Percentiles rank a stretch among this genome's conserved stretches.
phyloP scores from a whole-genome alignment of 768 basidiomycete genomes.

The Termitomyces sp. region DNA sequence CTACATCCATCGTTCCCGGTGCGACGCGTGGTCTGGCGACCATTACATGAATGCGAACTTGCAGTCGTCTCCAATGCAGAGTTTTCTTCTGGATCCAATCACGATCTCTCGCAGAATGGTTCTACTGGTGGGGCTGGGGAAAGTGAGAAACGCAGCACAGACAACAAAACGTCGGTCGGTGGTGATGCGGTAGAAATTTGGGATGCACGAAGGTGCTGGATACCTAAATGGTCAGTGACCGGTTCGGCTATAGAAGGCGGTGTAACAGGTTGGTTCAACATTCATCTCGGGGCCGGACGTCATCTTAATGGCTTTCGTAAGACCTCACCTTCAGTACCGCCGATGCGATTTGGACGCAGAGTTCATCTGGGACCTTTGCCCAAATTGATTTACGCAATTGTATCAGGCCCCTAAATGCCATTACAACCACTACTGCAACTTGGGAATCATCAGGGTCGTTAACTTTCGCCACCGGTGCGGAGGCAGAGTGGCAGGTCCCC shows the following conservation, averaged over 20 bases:
- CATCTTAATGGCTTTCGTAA: conserved; percentile 20
- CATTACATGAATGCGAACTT: conserved; percentile 69
- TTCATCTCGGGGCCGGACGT: neutral
- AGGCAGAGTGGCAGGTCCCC: conserved; percentile 55
- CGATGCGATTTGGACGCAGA: conserved; percentile 68
- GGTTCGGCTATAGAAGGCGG: conserved; percentile 65
- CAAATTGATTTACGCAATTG: conserved; percentile 71
- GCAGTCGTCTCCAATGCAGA: conserved; percentile 67
- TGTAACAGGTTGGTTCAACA: conserved; percentile 52
- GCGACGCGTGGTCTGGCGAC: conserved; percentile 72
- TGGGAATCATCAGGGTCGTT: conserved; percentile 67
- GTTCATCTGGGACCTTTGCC: conserved; percentile 71
- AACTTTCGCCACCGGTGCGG: conserved; percentile 59
- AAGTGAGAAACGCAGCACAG: conserved; percentile 3
- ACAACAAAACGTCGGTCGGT: conserved; percentile 11
- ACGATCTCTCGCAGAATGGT: conserved; percentile 16
- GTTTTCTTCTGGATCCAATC: conserved; percentile 25
- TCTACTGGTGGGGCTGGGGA: neutral
- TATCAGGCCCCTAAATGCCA: conserved; percentile 58
- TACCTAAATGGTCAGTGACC: conserved; percentile 77
- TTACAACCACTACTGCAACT: conserved; percentile 56
- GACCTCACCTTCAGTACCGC: conserved; percentile 68
- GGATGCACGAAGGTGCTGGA: conserved; percentile 78
- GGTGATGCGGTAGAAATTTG: conserved; percentile 77
- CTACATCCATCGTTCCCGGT: conserved; percentile 74